phyloP scores from a whole-genome alignment of 176 grass and related monocot species.

The Poa pratensis region DNA sequence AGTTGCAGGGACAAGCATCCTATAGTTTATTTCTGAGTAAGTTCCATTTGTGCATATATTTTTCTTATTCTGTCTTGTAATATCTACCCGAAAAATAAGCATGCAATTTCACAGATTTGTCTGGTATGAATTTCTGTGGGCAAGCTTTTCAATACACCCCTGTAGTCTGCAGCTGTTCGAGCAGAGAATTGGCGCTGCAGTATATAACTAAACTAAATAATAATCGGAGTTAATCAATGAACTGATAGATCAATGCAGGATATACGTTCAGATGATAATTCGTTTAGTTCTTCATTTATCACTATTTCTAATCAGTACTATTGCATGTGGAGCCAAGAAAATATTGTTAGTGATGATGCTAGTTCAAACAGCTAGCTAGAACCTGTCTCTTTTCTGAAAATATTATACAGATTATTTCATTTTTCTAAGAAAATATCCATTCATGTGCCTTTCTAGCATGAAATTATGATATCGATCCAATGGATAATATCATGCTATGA shows the following conservation, averaged over 20 bases:
- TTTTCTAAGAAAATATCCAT: not conserved
- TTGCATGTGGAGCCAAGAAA: conserved; percentile 34
- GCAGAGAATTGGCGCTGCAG: not conserved
- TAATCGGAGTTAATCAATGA: not conserved
- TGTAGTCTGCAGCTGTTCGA: not conserved
- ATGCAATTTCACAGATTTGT: not conserved
- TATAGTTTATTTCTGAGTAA: not conserved
- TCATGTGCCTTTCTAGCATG: not conserved
- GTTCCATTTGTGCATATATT: not conserved
- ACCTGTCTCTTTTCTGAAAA: too few relatives aligned
- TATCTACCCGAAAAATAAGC: not conserved
- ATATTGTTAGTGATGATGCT: not conserved
- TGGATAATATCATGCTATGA: not conserved
- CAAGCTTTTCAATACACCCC: not conserved
- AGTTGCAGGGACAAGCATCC: not conserved
- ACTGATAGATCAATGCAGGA: not conserved
- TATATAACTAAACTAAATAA: not conserved
- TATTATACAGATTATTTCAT: not conserved
- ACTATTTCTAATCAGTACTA: not conserved
- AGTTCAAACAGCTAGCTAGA: not conserved
- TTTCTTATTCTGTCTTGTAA: not conserved
- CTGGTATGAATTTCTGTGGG: not conserved
- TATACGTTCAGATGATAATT: conserved; percentile 21
- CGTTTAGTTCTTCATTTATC: not conserved
- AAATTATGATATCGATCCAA: conserved; percentile 11